Percentiles rank a stretch among this genome's conserved stretches.
phyloP scores from a whole-genome alignment of 768 basidiomycete species.

The Cystofilobasidium macerans region DNA sequence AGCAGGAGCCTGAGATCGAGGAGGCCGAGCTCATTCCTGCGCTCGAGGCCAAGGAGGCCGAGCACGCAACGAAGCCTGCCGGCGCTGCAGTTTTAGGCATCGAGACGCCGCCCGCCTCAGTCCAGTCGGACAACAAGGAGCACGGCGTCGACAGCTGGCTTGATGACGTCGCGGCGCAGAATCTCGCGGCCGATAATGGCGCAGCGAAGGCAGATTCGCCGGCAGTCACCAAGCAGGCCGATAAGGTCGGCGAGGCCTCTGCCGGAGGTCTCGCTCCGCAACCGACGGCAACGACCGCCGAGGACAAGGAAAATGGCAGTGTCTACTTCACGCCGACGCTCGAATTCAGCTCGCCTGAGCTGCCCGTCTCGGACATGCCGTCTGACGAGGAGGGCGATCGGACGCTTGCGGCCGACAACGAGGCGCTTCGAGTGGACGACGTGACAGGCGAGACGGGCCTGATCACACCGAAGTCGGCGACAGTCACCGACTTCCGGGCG shows the following conservation, averaged over 20 bases:
- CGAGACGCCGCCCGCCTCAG: not conserved
- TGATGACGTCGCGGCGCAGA: not conserved
- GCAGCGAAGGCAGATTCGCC: too few relatives aligned
- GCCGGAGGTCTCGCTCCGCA: not conserved
- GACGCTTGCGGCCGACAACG: not conserved
- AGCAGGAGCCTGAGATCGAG: conserved; percentile 11
- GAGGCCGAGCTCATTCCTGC: conserved; percentile 7
- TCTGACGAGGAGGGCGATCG: not conserved
- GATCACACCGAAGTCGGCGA: not conserved
- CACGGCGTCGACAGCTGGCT: not conserved
- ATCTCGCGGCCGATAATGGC: not conserved
- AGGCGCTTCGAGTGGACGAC: not conserved
- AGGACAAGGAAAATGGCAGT: not conserved
- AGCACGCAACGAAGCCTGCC: not conserved
- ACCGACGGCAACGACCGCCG: too few relatives aligned
- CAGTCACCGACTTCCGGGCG: not conserved
- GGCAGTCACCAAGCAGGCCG: too few relatives aligned
- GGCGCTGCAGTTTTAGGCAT: not conserved
- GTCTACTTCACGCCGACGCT: conserved; percentile 1
- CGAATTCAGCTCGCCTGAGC: not conserved
- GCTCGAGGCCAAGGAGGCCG: conserved; percentile 3
- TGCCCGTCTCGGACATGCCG: not conserved
- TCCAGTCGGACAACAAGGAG: not conserved
- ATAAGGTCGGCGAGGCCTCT: too few relatives aligned
- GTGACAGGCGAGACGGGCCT: not conserved